Evolutionary conservation across 2,329 filamentous ascomycete species (phyloP), one percentile per base, ranked within the genome.

Genomic region (Macrophomina pseudophaseolina): DNA sequence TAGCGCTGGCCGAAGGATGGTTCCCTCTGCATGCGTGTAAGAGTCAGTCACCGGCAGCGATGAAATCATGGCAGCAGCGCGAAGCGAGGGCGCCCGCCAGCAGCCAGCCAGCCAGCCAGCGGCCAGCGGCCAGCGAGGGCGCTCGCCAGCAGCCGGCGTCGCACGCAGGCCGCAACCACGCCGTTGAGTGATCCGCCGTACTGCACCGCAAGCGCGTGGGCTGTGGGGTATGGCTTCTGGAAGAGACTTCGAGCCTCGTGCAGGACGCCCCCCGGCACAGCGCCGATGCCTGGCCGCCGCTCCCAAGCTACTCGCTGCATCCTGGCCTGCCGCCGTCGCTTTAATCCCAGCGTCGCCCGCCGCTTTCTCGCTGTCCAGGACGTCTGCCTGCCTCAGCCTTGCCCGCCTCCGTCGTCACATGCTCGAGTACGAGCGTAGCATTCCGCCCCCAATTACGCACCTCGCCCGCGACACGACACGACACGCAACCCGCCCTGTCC

Each of bases 21-120:
- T 38, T 38, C 35, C 35, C 11, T 12, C 35, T 12, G 35, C 42
- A 44, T n/a, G 42, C 42, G 16, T 44, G 42, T 6, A n/a, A 62
- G 58, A 62, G 58, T 62, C 58, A 62, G 35, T 35, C 18, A 23
- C 58, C 44, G 30, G 42, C 58, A 62, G 58, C 38, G 58, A 48
- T 62, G 58, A 62, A 46, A 30, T 62, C 58, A 62, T 42, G n/a
- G 23, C 44, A 35, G 28, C 28, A 12, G 56, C 42, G 42, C 58
- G 42, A 62, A 62, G 58, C 58, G 58, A 62, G 58, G 58, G 8
- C 30, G 40, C 44, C 18, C 18, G 16, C 11, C 8, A 14, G 42
- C 42, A 14, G 12, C 42, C 7, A 38, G 35, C 35, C 11, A 1
- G 7, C 35, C 35, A 38, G 23, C 23, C 23, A 23, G 23, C 23